Evolutionary conservation across 495 filamentous ascomycete genomes (phyloP), one percentile per base, ranked within the genome.

Genomic region (Annulohypoxylon moriforme): DNA sequence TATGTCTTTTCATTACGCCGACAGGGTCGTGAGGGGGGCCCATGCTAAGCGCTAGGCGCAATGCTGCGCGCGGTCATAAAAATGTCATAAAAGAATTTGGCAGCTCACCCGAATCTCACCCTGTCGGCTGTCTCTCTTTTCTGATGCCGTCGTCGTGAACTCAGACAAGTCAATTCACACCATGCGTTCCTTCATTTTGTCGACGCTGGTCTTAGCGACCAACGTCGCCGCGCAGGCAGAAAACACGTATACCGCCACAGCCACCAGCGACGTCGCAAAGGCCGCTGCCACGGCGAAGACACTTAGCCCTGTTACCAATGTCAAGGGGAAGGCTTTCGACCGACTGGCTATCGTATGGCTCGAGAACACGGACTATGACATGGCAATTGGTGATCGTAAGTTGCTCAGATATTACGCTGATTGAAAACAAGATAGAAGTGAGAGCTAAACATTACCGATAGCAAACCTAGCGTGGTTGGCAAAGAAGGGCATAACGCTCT

Each of bases 291-390:
- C 80, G 20, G 78, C 79, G 0, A 60, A 72, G 70, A 79, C 82
- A 0, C 52, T 60, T 52, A 88, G 85, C 31, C 89, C 89, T 13
- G 85, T 84, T 7, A 88, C 86, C 58, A 78, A 86, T 72, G 87
- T 93, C 56, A 70, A 81, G 64, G 91, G 91, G 58, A 83, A 86
- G 67, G 89, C 84, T 1, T 94, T 93, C 70, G 82, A 92, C 76
- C 85, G 89, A 9, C 87, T 92, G 66, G 84, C 88, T 34, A 84
- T 86, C 63, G 88, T 94, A 74, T 93, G 89, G 89, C 81, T 93
- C 13, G 91, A 93, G 80, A 94, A 93, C 74, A 89, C 87, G 34
- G 89, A 93, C 81, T 84, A 81, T 59, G 72, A 77, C 14, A 81
- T 77, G 77, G 80, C 78, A 8, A 63, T 74, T 24, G 72, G 75